These are phyloP conservation scores for Starmerella apis DNA, from an alignment of 805 yeast species.

Conservation along the genomic window DNA sequence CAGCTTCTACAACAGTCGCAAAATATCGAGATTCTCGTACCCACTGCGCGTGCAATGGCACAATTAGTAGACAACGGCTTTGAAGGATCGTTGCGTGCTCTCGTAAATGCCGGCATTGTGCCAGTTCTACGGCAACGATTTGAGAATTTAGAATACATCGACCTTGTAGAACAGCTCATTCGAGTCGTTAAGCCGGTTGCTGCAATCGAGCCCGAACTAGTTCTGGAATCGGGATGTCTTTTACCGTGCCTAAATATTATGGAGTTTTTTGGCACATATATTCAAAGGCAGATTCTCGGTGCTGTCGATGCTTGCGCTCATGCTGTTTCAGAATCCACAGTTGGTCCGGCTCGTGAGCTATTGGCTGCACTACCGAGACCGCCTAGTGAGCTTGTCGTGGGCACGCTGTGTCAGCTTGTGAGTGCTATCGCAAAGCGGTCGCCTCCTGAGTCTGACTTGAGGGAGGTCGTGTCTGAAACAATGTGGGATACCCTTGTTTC, in stretches of 20 bases:
- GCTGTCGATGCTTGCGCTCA: conserved; percentile 64
- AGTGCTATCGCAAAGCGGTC: conserved; percentile 17
- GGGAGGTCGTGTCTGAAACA: conserved; percentile 6
- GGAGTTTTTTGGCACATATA: conserved; percentile 81
- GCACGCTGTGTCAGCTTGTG: conserved; percentile 19
- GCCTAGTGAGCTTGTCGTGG: conserved; percentile 16
- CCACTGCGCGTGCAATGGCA: conserved; percentile 73
- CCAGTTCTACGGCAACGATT: conserved; percentile 56
- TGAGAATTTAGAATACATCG: conserved; percentile 70
- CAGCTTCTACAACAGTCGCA: conserved; percentile 45
- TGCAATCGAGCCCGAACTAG: conserved; percentile 26
- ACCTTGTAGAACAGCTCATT: conserved; percentile 82
- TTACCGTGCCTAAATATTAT: conserved; percentile 57
- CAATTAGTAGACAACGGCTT: conserved; percentile 62
- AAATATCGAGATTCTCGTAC: conserved; percentile 67
- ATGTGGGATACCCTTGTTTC: conserved; percentile 15
- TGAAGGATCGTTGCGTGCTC: conserved; percentile 50
- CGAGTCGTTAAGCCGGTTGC: conserved; percentile 33
- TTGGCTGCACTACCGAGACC: conserved; percentile 19
- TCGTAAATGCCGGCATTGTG: conserved; percentile 56
- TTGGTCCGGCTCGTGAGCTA: conserved; percentile 27
- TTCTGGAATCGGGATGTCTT: conserved; percentile 49
- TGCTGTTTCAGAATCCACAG: conserved; percentile 37
- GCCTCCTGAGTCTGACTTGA: conserved; percentile 10
- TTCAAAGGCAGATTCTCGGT: conserved; percentile 69